Evolutionary conservation across 768 basidiomycete species (phyloP).

Genomic region (button mushroom (Agaricus bisporus)): DNA sequence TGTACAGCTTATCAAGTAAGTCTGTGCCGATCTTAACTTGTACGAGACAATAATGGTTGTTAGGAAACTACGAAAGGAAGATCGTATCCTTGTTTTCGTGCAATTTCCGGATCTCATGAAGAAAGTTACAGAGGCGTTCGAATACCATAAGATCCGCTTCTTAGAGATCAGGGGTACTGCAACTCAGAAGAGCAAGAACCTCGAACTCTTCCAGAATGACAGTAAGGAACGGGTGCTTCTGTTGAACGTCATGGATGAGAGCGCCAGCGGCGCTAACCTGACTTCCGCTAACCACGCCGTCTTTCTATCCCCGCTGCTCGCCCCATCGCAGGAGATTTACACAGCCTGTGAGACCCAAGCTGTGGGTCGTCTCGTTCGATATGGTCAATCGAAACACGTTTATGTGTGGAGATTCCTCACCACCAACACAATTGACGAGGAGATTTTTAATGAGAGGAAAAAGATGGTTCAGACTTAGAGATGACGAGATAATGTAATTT

Average conservation of each 20-base stretch:
- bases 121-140: slow-evolving; percentile 83
- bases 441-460: slow-evolving; percentile 62
- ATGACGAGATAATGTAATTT: neutral
- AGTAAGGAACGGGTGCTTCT: slow-evolving; percentile 76
- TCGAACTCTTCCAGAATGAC: slow-evolving; percentile 82
- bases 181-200: slow-evolving; percentile 68
- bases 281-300: slow-evolving; percentile 93
- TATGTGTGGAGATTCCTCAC: slow-evolving; percentile 81
- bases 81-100: slow-evolving; percentile 89
- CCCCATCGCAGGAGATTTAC: slow-evolving; percentile 77
- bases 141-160: slow-evolving; percentile 63
- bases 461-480: slow-evolving; percentile 15
- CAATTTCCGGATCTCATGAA: slow-evolving; percentile 92
- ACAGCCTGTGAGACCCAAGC: slow-evolving; percentile 80
- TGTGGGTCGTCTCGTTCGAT: slow-evolving; percentile 77
- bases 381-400: slow-evolving; percentile 77
- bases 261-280: slow-evolving; percentile 89
- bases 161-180: slow-evolving; percentile 80
- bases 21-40: slow-evolving; percentile 4
- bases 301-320: slow-evolving; percentile 88
- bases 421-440: slow-evolving; percentile 82
- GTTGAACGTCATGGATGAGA: slow-evolving; percentile 91
- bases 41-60: slow-evolving; percentile 8
- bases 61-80: slow-evolving; percentile 68
- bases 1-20: slow-evolving; percentile 69